Base-by-base conservation (phyloP, 2,329 filamentous ascomycete genomes). In the Venturia carpophila region DNA sequence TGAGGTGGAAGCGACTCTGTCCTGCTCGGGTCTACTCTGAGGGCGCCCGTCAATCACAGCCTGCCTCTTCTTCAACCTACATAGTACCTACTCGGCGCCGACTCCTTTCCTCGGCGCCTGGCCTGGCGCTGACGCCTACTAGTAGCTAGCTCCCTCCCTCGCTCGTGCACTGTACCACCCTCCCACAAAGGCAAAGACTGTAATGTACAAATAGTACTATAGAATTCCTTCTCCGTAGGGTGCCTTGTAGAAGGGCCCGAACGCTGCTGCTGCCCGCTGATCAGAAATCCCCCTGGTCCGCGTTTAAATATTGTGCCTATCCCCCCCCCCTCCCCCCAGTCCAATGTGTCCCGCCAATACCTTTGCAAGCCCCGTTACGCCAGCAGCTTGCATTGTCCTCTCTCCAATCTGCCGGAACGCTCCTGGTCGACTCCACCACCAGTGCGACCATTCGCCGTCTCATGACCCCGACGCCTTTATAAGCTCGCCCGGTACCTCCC, bases 371-470 rank as follows among this genome's bases (percentile, higher is more conserved):
- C 60, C 60, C 42, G 60, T 61, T 45, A 45, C 60, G 60, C 58
- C 58, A 55, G 24, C 52, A 13, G 39, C 60, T 61, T 17, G 60
- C 60, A 61, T 61, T 61, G 60, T 42, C 60, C 37, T 27, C 37
- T 42, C 37, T 37, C 60, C 60, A 61, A n/a, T 15, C 15, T n/a
- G 60, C 39, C 60, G 60, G 60, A 61, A 42, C 39, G 15, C 60
- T 42, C 60, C 60, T 39, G 52, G 11, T 41, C 60, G 42, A 43
- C 60, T 42, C 60, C 60, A 45, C 60, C 60, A 45, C 45, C 62
- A 27, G 62, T 63, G 62, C 62, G 17, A 63, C 56, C 64, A 64
- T 27, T 64, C 56, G 64, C 64, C 24, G 64, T 65, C 64, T 62
- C 64, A 65, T 65, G 64, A 65, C 64, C 64, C 27, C 30, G 27